Evolutionary conservation across 768 basidiomycete species (phyloP).

Genomic region (Tulasnella sp.): DNA sequence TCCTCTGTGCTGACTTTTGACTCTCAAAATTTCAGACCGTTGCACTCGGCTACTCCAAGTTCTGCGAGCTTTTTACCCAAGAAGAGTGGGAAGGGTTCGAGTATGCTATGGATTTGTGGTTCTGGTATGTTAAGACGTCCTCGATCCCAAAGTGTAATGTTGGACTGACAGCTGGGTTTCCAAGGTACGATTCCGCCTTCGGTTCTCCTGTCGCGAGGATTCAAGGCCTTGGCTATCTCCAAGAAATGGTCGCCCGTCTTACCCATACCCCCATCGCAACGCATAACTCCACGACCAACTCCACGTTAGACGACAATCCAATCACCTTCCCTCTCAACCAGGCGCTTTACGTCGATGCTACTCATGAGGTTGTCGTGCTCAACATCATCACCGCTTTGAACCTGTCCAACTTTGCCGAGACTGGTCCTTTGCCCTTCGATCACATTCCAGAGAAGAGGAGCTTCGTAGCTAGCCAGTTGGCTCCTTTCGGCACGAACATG

Average conservation of each 20-base stretch:
- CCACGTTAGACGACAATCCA: conserved; percentile 38
- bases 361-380: conserved; percentile 82
- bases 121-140: conserved; percentile 44
- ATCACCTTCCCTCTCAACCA: conserved; percentile 36
- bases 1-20: not conserved
- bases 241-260: conserved; percentile 78
- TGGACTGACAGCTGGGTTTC: too few species aligned
- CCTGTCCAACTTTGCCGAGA: conserved; percentile 62
- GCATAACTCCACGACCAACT: conserved; percentile 42
- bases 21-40: conserved; percentile 57
- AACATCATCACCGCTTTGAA: conserved; percentile 84
- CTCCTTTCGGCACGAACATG: conserved; percentile 41
- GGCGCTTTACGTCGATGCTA: conserved; percentile 41
- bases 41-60: conserved; percentile 83
- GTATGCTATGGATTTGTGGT: conserved; percentile 69
- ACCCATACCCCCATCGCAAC: conserved; percentile 40
- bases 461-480: conserved; percentile 36
- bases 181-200: conserved; percentile 64
- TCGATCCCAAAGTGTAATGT: not conserved
- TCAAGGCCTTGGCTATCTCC: conserved; percentile 73
- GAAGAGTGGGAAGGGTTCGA: conserved; percentile 93
- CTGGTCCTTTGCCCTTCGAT: conserved; percentile 71
- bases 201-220: conserved; percentile 75
- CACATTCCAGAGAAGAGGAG: conserved; percentile 54
- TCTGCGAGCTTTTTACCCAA: conserved; percentile 84